These are phyloP conservation scores for Fusarium pseudoanthophilum DNA, from an alignment of 2,329 filamentous ascomycete genomes.

Conservation along the genomic window DNA sequence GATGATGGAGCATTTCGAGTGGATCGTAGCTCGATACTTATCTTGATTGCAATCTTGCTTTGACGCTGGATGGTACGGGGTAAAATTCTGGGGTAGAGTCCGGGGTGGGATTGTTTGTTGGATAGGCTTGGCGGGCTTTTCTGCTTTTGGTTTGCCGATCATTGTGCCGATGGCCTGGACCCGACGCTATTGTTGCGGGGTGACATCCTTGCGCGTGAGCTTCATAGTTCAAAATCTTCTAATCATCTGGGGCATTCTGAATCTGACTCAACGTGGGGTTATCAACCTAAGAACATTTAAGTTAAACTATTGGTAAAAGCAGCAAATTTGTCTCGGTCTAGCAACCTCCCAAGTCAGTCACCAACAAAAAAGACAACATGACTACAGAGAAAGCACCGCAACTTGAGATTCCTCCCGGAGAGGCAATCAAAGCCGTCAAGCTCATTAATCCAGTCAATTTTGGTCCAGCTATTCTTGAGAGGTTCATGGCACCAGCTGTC, in stretches of 20 bases:
- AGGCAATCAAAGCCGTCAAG: constrained; percentile 39
- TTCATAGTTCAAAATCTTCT: background rate
- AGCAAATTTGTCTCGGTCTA: background rate
- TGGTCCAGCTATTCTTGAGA: constrained; percentile 51
- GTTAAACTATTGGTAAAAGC: background rate
- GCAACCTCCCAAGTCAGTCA: accelerated
- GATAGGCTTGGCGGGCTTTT: constrained; percentile 7
- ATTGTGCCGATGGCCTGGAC: background rate
- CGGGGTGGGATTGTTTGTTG: background rate
- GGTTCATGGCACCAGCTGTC: constrained; percentile 53
- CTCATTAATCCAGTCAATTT: constrained; percentile 55
- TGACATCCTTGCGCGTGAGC: background rate
- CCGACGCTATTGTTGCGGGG: background rate
- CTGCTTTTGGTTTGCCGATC: constrained; percentile 2
- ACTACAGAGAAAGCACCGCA: background rate
- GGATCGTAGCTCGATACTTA: constrained; percentile 27
- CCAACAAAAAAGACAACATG: no score
- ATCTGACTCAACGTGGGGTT: background rate
- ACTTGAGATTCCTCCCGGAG: constrained; percentile 19
- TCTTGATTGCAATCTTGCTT: constrained; percentile 2
- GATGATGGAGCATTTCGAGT: background rate
- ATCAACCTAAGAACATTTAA: background rate
- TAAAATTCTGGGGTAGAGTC: background rate
- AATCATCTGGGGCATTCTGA: background rate
- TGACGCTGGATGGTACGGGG: background rate